Evolutionary conservation across 148 eudicot species (phyloP).

Genomic region (Rhododendron griersonianum): DNA sequence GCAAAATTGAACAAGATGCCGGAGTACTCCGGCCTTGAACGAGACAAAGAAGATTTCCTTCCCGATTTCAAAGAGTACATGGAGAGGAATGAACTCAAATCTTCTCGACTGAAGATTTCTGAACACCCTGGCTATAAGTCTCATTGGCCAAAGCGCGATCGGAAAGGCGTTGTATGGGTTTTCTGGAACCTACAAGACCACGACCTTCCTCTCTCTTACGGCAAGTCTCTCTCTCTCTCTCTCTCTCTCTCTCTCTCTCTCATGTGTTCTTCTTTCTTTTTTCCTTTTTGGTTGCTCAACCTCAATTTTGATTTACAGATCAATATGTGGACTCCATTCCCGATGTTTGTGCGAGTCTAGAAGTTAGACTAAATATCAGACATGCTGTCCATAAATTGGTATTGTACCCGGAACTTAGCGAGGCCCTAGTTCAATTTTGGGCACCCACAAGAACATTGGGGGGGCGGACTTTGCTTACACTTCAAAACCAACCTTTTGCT

Average conservation of each 20-base stretch:
- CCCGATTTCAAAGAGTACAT: not conserved
- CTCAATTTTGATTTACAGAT: not conserved
- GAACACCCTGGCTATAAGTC: not conserved
- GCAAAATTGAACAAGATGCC: not conserved
- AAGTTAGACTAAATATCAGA: not conserved
- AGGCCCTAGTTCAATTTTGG: not conserved
- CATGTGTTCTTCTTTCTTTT: too few species aligned
- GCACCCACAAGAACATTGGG: not conserved
- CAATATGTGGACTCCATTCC: not conserved
- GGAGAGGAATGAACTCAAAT: not conserved
- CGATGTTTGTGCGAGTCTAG: not conserved
- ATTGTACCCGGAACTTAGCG: not conserved
- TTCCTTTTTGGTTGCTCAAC: not conserved
- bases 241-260: not conserved
- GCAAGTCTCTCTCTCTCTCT: not conserved
- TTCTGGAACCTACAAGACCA: not conserved
- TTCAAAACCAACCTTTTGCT: not conserved
- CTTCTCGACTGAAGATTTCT: not conserved
- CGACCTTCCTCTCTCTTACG: not conserved
- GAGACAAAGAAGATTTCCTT: not conserved
- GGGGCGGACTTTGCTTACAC: not conserved
- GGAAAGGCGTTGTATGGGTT: not conserved
- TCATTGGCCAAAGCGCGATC: too few species aligned
- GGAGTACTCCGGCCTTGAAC: not conserved
- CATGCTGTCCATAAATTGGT: not conserved